Evolutionary conservation across 2,329 filamentous ascomycete genomes (phyloP), one percentile per base, ranked within the genome.

Genomic region (Colletotrichum liaoningense): DNA sequence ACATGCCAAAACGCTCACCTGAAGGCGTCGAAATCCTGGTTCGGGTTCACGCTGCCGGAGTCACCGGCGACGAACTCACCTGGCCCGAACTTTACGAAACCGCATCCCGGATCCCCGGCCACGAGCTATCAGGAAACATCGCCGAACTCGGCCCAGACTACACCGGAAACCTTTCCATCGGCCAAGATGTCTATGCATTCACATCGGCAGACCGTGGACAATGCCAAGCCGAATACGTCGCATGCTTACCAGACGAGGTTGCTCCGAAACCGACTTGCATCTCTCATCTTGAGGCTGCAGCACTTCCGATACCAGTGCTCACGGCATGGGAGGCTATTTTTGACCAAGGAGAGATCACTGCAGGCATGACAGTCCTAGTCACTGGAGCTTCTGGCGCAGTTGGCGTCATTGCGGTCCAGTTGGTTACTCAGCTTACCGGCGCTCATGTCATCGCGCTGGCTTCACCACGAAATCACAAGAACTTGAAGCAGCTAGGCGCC

Each of bases 91-190:
- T 82, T 0, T 83, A 82, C 71, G 55, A 75, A 2, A 78, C 77
- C 0, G 67, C 78, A 1, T 56, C 69, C 2, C 77, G 78, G 3
- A 79, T 84, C 14, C 82, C 82, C 0, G 82, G 82, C 0, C 81
- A 82, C 56, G 82, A 84, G 30, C 70, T 84, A 22, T 83, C 82
- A 3, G 82, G 82, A 24, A 71, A 75, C 5, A 69, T 84, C n/a
- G 72, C 66, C 2, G 75, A 73, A 0, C 62, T 83, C 1, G 79
- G 79, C 0, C 75, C 79, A 0, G 52, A 56, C 1, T 79, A 80
- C 73, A 30, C 49, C 5, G 79, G 79, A 2, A 19, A 72, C 1
- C 24, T 76, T 4, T 9, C 22, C 0, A 24, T 76, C 11, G 75
- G 76, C 16, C 76, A 81, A 7, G 69, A 72, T 9, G 79, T 82